A percentile compares a stretch with the other conserved stretches of the same genome.
Evolutionary conservation across 164 flowering plant species (phyloP).

Genomic region (Litsea cubeba): DNA sequence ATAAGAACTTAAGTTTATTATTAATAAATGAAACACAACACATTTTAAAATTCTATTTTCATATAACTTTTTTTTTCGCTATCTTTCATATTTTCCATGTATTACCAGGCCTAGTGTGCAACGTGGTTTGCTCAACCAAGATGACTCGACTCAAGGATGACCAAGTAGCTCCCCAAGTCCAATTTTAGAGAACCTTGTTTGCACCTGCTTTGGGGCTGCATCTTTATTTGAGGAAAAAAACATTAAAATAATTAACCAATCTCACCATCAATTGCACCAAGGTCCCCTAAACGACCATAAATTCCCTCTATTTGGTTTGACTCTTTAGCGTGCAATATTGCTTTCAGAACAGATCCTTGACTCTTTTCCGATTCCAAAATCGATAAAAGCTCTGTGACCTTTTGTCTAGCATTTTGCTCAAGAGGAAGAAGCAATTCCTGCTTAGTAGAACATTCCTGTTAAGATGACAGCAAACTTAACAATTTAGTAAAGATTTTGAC

Average conservation of each 20-base stretch:
- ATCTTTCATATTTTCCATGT: too few relatives aligned
- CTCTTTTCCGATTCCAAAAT: slow-evolving; percentile 77
- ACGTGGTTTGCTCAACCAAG: too few relatives aligned
- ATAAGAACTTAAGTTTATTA: too few relatives aligned
- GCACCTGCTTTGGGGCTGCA: not conserved
- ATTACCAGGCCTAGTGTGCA: too few relatives aligned
- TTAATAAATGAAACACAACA: too few relatives aligned
- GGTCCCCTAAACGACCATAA: slow-evolving; percentile 91
- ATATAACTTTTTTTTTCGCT: too few relatives aligned
- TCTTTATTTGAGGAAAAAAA: not conserved
- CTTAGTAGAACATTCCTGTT: slow-evolving; percentile 61
- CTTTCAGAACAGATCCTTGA: slow-evolving; percentile 87
- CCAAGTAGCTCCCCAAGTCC: too few relatives aligned
- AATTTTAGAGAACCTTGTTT: too few relatives aligned
- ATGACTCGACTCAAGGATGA: too few relatives aligned
- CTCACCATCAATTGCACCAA: slow-evolving; percentile 96
- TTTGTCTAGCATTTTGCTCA: slow-evolving; percentile 92
- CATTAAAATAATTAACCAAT: not conserved
- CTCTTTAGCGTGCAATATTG: slow-evolving; percentile 76
- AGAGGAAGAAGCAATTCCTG: slow-evolving; percentile 67
- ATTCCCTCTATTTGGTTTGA: slow-evolving; percentile 75
- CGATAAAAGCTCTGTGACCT: slow-evolving; percentile 69
- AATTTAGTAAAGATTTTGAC: not conserved
- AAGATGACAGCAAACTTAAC: slow-evolving; percentile 4
- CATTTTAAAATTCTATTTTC: too few relatives aligned